These are phyloP conservation scores for Phytophthora agathidicida DNA, from an alignment of 352 stramenopile genomes.

Conservation along the genomic window DNA sequence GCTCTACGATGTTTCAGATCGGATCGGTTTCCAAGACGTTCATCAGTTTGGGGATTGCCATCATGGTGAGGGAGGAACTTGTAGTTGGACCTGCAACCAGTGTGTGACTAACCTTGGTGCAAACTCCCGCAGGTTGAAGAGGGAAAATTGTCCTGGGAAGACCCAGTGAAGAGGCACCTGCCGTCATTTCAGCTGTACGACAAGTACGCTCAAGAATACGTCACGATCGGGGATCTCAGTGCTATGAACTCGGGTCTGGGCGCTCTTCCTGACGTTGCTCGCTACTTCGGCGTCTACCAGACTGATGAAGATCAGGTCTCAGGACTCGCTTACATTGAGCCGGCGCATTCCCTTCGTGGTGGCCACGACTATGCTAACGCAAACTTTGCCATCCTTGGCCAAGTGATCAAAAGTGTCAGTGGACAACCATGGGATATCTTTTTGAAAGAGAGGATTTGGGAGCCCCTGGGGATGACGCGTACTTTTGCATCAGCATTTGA, in stretches of 20 bases:
- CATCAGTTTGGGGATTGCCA: constrained; percentile 49
- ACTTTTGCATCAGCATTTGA: constrained; percentile 51
- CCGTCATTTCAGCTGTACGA: constrained; percentile 58
- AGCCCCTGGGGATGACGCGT: constrained; percentile 61
- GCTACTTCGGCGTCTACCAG: constrained; percentile 41
- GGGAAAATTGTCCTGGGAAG: constrained; percentile 51
- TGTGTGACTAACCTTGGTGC: background rate
- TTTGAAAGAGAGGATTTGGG: constrained; percentile 53
- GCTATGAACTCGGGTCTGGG: constrained; percentile 67
- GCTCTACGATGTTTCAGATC: constrained; percentile 68
- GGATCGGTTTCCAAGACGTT: constrained; percentile 76
- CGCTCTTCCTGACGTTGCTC: constrained; percentile 26
- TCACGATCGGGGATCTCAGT: constrained; percentile 58
- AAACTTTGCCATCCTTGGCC: constrained; percentile 67
- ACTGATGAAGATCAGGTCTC: constrained; percentile 47
- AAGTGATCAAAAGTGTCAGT: constrained; percentile 60
- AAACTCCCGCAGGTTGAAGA: constrained; percentile 51
- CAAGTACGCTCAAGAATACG: constrained; percentile 60
- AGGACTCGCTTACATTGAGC: constrained; percentile 43
- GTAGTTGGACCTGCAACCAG: no score
- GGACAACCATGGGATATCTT: constrained; percentile 58
- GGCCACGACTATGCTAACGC: constrained; percentile 66
- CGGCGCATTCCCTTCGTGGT: constrained; percentile 47
- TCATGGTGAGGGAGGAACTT: constrained; percentile 30
- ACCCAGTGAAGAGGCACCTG: constrained; percentile 62